Conservation (phyloP, 1,284 basidiomycete species). For the Naganishia albida region DNA sequence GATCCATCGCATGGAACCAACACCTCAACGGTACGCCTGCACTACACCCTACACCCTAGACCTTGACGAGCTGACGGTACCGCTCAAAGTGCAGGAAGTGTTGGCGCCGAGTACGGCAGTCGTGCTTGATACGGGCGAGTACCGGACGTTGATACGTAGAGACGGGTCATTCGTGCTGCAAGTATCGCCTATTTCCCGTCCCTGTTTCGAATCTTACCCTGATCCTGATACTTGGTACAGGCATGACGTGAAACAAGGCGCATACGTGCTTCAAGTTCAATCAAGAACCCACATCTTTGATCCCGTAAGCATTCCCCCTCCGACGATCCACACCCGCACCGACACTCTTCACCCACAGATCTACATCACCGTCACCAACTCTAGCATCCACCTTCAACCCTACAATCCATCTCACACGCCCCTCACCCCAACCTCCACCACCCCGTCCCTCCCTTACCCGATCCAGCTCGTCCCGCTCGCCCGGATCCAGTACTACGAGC, state of each 20-base stretch:
- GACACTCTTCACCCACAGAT: slow-evolving; percentile 31
- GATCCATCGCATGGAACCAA: slow-evolving; percentile 18
- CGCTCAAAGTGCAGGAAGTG: slow-evolving; percentile 19
- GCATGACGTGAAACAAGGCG: slow-evolving; percentile 40
- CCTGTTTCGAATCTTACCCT: not conserved
- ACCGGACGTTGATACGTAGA: slow-evolving; percentile 38
- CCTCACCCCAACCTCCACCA: slow-evolving; percentile 56
- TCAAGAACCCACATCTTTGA: slow-evolving; percentile 43
- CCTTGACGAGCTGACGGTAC: too few relatives aligned
- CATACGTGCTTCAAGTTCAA: slow-evolving; percentile 43
- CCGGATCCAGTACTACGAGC: slow-evolving; percentile 67
- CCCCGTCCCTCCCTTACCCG: slow-evolving; percentile 66
- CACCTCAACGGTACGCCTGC: slow-evolving; percentile 5
- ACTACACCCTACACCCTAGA: not conserved
- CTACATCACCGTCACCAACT: slow-evolving; percentile 38
- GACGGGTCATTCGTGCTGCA: slow-evolving; percentile 47
- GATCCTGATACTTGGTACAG: slow-evolving; percentile 26
- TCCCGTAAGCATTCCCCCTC: slow-evolving; percentile 36
- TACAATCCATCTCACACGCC: slow-evolving; percentile 68
- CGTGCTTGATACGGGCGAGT: slow-evolving; percentile 40
- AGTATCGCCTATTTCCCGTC: slow-evolving; percentile 16
- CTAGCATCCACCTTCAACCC: slow-evolving; percentile 58
- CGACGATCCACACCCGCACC: not conserved
- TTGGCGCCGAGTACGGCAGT: slow-evolving; percentile 41
- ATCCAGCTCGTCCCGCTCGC: slow-evolving; percentile 61